Conservation (phyloP, 257 asterid genomes). For the Solanum etuberosum region DNA sequence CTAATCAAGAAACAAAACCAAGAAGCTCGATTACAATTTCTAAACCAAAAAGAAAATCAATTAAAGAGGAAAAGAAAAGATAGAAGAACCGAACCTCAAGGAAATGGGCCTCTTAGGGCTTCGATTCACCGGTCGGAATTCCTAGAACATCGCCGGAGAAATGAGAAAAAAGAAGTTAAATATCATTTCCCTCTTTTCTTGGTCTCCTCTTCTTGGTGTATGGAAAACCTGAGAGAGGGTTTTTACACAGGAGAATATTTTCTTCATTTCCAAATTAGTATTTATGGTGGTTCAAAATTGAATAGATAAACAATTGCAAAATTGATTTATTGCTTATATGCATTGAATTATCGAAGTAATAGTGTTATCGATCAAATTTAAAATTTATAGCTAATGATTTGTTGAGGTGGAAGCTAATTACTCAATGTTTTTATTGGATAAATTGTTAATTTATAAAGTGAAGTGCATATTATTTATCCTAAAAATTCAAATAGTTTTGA, state of each 20-base stretch:
- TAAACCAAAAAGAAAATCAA: background rate
- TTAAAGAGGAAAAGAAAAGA: background rate
- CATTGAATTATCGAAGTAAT: too few relatives aligned
- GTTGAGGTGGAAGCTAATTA: background rate
- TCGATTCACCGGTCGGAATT: background rate
- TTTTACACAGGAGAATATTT: conserved; percentile 13
- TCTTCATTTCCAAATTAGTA: background rate
- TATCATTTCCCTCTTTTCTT: background rate
- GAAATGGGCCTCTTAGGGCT: conserved; percentile 15
- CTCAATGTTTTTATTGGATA: too few relatives aligned
- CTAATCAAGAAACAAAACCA: background rate
- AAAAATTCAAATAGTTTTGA: background rate
- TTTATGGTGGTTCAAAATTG: too few relatives aligned
- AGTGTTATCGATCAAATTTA: too few relatives aligned
- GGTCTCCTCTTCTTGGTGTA: background rate
- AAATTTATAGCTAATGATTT: too few relatives aligned
- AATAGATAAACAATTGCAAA: too few relatives aligned
- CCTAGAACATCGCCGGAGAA: background rate
- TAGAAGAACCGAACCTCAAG: conserved; percentile 7
- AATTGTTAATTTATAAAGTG: background rate
- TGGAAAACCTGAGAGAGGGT: conserved; percentile 25
- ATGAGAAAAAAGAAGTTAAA: background rate
- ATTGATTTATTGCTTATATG: background rate
- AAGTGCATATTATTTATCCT: background rate
- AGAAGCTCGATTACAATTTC: background rate